These are phyloP conservation scores for Fistulifera solaris DNA, from an alignment of 108 stramenopile species.

Conservation along the genomic window DNA sequence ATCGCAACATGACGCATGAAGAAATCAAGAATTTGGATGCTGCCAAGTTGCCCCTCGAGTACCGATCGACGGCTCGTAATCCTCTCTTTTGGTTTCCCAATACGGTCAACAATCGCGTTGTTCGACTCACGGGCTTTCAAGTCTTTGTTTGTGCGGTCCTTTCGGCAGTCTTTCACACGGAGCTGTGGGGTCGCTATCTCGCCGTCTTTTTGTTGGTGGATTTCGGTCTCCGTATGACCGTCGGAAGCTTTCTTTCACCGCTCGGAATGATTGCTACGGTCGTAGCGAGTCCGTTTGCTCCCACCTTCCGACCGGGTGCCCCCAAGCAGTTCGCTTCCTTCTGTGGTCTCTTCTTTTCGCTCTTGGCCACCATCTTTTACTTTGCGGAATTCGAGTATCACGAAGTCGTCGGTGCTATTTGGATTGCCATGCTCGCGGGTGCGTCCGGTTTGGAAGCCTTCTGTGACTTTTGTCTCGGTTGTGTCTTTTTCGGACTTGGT, in stretches of 20 bases:
- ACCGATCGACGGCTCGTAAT: slow-evolving; percentile 8
- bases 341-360: slow-evolving; percentile 18
- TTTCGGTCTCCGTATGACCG: slow-evolving; percentile 16
- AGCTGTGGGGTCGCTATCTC: slow-evolving; percentile 17
- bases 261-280: slow-evolving; percentile 22
- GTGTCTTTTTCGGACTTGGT: slow-evolving; percentile 17
- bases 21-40: slow-evolving; percentile 8
- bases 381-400: slow-evolving; percentile 16
- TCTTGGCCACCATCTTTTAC: slow-evolving; percentile 18
- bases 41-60: slow-evolving; percentile 10
- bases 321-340: slow-evolving; percentile 29
- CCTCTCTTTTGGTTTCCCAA: slow-evolving; percentile 27
- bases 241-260: slow-evolving; percentile 14
- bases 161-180: slow-evolving; percentile 10
- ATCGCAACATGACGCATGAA: no score
- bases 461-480: slow-evolving; percentile 26
- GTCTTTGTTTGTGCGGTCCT: slow-evolving; percentile 10
- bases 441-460: slow-evolving; percentile 23
- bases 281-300: slow-evolving; percentile 8
- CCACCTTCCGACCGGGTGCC: slow-evolving; percentile 15
- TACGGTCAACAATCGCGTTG: slow-evolving; percentile 19
- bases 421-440: slow-evolving; percentile 19
- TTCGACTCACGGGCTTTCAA: slow-evolving; percentile 21
- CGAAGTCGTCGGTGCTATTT: slow-evolving; percentile 13
- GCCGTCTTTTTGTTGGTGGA: slow-evolving; percentile 16